Evolutionary conservation across 441 rosid genomes (phyloP), one percentile per base, ranked within the genome.

Genomic region (Mallotus repandus): DNA sequence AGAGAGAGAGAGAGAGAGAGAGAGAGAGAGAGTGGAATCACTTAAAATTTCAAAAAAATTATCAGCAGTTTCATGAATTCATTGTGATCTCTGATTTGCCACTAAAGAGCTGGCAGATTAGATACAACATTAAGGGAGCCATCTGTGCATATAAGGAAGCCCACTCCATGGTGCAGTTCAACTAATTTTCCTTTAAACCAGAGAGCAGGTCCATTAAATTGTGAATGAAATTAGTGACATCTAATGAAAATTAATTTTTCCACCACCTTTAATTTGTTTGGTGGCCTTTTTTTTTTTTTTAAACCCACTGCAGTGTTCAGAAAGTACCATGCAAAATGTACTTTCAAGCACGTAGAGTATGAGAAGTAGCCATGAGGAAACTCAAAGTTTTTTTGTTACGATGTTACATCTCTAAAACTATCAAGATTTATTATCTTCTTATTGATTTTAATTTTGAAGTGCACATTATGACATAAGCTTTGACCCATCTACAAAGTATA

Each of bases 21-120:
- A 16, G 21, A 45, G 22, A 5, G 55, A 22, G 25, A 9, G 21
- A 21, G 64, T 15, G 19, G 58, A 45, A 70, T 60, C 66, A 59
- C 22, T 59, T 45, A 5, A 41, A 48, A 43, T 61, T 60, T n/a
- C 4, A 18, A 2, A 7, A 46, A 46, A 43, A 59, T 60, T 56
- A 14, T 7, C 59, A 38, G 63, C 57, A 19, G 63, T 69, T 69
- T 38, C 72, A 56, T 56, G 22, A 38, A 67, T 22, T 52, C 15
- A 4, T 25, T 45, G 19, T 50, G 16, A 49, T 52, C 15, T 35
- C 41, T 2, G 0, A 68, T 54, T 16, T 16, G 57, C 29, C 11
- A 15, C n/a, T 68, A 68, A 25, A 53, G 41, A 38, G 21, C 9
- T 53, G 25, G 21, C 49, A 53, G 69, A 66, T 49, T 18, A 54